phyloP scores from a whole-genome alignment of 1,284 basidiomycete genomes.

The Chalciporus piperatoides region DNA sequence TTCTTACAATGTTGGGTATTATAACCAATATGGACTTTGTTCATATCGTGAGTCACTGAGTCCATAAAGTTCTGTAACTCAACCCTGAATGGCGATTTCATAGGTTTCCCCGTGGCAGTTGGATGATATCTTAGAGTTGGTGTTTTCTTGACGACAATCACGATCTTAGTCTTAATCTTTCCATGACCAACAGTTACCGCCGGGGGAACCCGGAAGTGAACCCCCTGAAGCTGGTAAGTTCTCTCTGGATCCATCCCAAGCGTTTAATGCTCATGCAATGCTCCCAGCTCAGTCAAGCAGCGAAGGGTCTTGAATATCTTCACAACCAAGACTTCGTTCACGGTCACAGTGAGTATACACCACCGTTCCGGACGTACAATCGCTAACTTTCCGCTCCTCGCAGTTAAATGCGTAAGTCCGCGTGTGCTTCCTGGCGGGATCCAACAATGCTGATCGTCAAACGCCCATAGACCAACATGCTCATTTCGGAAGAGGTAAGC shows the following conservation, averaged over 20 bases:
- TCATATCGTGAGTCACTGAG: constrained; percentile 38
- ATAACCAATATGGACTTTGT: constrained; percentile 49
- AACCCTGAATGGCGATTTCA: constrained; percentile 2
- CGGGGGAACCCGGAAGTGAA: constrained; percentile 34
- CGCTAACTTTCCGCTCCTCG: background rate
- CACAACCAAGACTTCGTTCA: constrained; percentile 48
- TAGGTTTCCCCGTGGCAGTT: constrained; percentile 61
- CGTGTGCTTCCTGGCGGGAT: background rate
- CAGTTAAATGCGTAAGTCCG: constrained; percentile 56
- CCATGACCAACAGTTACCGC: constrained; percentile 36
- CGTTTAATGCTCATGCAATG: background rate
- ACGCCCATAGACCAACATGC: constrained; percentile 46
- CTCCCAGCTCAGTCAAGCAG: constrained; percentile 45
- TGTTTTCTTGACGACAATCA: background rate
- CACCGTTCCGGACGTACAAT: background rate
- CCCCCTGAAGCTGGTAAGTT: constrained; percentile 41
- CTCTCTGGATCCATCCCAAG: background rate
- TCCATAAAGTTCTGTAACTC: background rate
- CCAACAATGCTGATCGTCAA: constrained; percentile 6
- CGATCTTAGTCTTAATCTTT: background rate
- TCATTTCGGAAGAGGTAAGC: constrained; percentile 41
- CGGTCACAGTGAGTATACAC: constrained; percentile 46
- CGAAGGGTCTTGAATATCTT: constrained; percentile 50
- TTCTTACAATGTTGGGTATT: constrained; percentile 46
- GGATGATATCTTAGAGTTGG: constrained; percentile 51